Conservation (phyloP, 2,329 filamentous ascomycete genomes). For the Huntiella savannae region DNA sequence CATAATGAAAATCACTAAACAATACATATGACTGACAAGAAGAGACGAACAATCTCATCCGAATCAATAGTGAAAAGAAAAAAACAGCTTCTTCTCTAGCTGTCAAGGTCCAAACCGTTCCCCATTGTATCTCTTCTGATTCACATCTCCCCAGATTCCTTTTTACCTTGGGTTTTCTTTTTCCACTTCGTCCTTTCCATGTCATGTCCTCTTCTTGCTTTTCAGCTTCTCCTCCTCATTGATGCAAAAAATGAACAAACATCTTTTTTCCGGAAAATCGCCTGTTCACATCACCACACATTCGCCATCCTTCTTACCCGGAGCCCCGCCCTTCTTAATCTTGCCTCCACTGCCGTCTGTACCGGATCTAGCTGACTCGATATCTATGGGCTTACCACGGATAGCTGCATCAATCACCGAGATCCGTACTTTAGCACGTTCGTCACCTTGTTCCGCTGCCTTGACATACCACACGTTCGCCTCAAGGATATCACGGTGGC, state of each 20-base stretch:
- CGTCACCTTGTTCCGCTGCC: constrained; percentile 80
- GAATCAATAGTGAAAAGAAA: no score
- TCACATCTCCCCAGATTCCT: no score
- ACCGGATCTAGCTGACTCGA: constrained; percentile 23
- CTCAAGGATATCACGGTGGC: constrained; percentile 80
- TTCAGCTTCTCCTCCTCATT: no score
- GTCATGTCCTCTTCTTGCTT: no score
- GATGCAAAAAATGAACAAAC: background rate
- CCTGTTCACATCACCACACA: constrained; percentile 37
- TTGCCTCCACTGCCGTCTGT: constrained; percentile 23
- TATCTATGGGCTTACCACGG: constrained; percentile 37
- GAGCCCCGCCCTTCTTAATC: constrained; percentile 27
- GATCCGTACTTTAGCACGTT: constrained; percentile 70
- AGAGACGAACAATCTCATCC: no score
- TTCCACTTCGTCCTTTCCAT: no score
- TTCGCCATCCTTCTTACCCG: constrained; percentile 17
- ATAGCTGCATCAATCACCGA: constrained; percentile 74
- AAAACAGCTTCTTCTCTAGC: no score
- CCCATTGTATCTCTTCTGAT: no score
- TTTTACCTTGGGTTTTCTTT: no score
- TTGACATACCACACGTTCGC: constrained; percentile 98
- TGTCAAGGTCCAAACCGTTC: no score
- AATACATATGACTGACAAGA: no score
- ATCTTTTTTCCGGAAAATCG: background rate
- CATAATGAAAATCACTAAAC: no score